Evolutionary conservation across 1,139 yeast genomes (phyloP).

Genomic region (Geotrichum carabidarum): DNA sequence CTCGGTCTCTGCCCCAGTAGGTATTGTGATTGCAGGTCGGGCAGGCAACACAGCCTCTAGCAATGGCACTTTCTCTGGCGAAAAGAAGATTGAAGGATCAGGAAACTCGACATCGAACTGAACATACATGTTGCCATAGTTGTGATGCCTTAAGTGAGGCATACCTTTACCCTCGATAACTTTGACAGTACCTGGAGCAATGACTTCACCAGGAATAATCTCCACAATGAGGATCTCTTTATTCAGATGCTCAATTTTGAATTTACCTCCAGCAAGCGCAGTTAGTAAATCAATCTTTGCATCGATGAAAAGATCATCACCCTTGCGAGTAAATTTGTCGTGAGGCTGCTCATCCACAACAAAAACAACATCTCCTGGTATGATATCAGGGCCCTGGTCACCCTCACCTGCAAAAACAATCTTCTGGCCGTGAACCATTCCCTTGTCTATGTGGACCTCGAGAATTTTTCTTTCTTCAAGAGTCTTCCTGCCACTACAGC

Average conservation of each 20-base stretch:
- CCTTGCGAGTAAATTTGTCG: conserved; percentile 75
- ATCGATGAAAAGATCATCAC: conserved; percentile 79
- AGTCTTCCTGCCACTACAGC: conserved; percentile 87
- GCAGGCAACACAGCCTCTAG: conserved; percentile 44
- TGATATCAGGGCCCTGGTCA: conserved; percentile 91
- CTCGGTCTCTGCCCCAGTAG: conserved; percentile 51
- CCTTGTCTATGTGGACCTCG: conserved; percentile 93
- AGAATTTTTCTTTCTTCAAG: conserved; percentile 82
- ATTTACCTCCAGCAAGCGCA: conserved; percentile 93
- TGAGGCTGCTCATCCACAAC: conserved; percentile 87
- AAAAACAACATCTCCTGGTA: conserved; percentile 95
- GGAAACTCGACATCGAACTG: conserved; percentile 54
- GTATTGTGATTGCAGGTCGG: conserved; percentile 34
- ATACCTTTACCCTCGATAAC: conserved; percentile 93
- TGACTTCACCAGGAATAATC: conserved; percentile 87
- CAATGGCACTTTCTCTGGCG: conserved; percentile 38
- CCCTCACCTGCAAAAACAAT: conserved; percentile 93
- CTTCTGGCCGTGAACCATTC: conserved; percentile 94
- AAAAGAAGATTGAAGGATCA: conserved; percentile 34
- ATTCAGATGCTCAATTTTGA: conserved; percentile 72
- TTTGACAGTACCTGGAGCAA: conserved; percentile 76
- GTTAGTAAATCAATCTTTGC: conserved; percentile 88
- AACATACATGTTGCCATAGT: conserved; percentile 48
- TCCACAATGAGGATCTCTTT: conserved; percentile 80
- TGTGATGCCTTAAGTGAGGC: conserved; percentile 57